These are phyloP conservation scores for Echeveria elegans DNA, from an alignment of 164 flowering plant genomes.

Conservation along the genomic window DNA sequence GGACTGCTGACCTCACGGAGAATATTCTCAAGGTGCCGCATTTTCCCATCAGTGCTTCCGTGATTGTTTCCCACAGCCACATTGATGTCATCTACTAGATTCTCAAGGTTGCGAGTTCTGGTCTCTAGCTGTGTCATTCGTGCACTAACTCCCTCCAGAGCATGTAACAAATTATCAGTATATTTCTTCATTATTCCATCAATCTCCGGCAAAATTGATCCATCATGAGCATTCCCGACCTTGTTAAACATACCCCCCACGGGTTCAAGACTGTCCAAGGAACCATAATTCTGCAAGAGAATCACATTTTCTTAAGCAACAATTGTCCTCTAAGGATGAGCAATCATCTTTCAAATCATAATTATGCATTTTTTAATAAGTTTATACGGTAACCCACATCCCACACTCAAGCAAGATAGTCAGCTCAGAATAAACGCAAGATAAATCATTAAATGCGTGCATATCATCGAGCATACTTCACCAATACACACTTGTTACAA, in stretches of 20 bases:
- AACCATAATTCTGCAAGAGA: conserved; percentile 40
- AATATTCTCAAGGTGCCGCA: conserved; percentile 78
- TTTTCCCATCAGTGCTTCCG: conserved; percentile 73
- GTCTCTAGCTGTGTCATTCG: conserved; percentile 71
- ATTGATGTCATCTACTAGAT: conserved; percentile 77
- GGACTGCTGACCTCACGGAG: conserved; percentile 48
- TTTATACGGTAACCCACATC: no score
- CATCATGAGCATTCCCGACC: conserved; percentile 26
- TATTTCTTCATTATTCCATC: conserved; percentile 76
- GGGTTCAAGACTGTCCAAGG: conserved; percentile 37
- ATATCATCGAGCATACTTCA: no score
- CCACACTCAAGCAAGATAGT: no score
- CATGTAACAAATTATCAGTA: conserved; percentile 60
- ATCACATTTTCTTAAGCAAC: neutral
- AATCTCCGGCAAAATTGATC: conserved; percentile 49
- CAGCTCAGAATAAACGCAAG: no score
- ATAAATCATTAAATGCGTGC: no score
- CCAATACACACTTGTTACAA: no score
- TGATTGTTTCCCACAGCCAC: conserved; percentile 54
- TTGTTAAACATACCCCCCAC: conserved; percentile 26
- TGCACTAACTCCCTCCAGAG: conserved; percentile 68
- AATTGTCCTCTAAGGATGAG: no score
- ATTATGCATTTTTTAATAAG: no score
- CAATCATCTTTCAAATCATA: no score
- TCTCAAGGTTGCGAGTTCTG: conserved; percentile 64